These are phyloP conservation scores for Pulveroboletus sp. DNA, from an alignment of 768 basidiomycete genomes.

Conservation along the genomic window DNA sequence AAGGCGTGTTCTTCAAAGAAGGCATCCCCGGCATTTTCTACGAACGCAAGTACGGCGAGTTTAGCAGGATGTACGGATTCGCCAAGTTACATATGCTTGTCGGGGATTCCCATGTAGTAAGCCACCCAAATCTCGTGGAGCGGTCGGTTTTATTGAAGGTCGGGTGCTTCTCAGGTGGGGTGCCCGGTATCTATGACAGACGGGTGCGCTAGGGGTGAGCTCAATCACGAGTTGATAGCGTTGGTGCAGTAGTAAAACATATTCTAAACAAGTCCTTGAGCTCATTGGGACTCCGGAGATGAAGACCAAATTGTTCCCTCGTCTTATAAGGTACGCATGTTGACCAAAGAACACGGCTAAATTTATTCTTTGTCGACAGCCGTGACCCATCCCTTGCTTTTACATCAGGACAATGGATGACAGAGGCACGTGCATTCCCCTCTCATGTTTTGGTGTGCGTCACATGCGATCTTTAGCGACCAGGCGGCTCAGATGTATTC, in stretches of 20 bases:
- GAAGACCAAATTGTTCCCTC: constrained; percentile 53
- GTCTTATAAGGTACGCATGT: constrained; percentile 51
- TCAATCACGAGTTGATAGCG: background rate
- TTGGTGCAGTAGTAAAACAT: background rate
- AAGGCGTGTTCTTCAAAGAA: constrained; percentile 57
- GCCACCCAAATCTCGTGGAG: constrained; percentile 7
- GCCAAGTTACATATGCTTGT: constrained; percentile 58
- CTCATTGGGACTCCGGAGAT: constrained; percentile 54
- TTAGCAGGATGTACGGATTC: constrained; percentile 62
- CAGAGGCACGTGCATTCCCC: constrained; percentile 43
- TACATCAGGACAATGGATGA: constrained; percentile 84
- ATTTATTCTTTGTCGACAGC: constrained; percentile 30
- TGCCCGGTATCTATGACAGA: constrained; percentile 82
- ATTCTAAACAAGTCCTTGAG: constrained; percentile 47
- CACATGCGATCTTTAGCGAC: constrained; percentile 37
- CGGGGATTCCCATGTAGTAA: constrained; percentile 60
- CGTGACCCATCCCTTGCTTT: constrained; percentile 59
- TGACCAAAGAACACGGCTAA: background rate
- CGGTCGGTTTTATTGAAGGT: background rate
- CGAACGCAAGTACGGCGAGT: constrained; percentile 55
- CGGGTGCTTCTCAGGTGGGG: constrained; percentile 41
- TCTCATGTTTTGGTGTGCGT: background rate
- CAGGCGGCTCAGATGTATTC: constrained; percentile 73
- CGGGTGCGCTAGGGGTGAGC: constrained; percentile 57
- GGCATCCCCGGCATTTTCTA: constrained; percentile 66